These are phyloP conservation scores for Cryptomeria japonica DNA, from an alignment of 75 land plant species.

Conservation along the genomic window DNA sequence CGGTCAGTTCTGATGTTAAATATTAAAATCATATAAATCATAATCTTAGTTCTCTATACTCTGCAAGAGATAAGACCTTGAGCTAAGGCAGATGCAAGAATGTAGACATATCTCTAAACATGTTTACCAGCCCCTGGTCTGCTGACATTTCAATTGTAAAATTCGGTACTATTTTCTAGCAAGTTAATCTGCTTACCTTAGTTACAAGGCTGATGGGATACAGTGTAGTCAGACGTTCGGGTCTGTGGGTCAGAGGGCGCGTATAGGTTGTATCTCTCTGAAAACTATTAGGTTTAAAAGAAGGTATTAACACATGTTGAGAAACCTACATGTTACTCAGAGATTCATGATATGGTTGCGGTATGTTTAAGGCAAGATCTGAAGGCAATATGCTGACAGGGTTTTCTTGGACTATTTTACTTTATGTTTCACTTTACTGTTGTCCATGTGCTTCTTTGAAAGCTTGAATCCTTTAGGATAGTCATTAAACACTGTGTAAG, in stretches of 20 bases:
- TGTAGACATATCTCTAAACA: background rate
- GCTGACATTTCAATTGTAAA: background rate
- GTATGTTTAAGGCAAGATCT: no score
- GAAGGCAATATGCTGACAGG: no score
- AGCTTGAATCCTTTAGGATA: no score
- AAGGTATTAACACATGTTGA: background rate
- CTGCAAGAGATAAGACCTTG: background rate
- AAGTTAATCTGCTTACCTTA: background rate
- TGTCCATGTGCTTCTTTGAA: no score
- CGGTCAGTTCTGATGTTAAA: background rate
- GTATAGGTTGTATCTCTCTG: background rate
- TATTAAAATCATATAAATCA: background rate
- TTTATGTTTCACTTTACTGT: no score
- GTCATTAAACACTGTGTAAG: no score
- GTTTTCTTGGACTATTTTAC: no score
- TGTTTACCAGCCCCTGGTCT: background rate
- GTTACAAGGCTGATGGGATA: background rate
- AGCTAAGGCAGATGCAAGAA: background rate
- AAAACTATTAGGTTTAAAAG: no score
- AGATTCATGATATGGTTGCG: background rate
- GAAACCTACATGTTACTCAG: constrained; percentile 10
- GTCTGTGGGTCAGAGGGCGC: background rate
- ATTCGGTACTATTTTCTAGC: background rate
- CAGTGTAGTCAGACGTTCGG: background rate
- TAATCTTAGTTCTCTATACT: background rate